Base-by-base conservation (phyloP, 768 basidiomycete species). In the Thelephora ganbajun region DNA sequence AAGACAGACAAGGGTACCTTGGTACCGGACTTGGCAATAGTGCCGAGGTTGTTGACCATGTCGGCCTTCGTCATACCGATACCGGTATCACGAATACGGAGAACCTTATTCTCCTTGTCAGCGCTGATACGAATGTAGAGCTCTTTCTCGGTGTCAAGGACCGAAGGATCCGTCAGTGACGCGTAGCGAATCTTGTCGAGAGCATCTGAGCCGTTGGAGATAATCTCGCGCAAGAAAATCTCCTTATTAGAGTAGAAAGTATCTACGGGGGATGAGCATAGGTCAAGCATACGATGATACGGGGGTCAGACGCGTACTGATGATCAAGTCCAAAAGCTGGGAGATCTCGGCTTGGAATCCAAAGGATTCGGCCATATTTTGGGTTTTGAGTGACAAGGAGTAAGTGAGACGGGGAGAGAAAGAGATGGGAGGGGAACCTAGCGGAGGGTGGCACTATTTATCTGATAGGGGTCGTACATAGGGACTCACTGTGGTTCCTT, bases 191-290 rank as follows among this genome's bases (percentile, higher is more conserved):
- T 87, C 76, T 98, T 98, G 73, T 99, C 96, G 67, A 98, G 80
- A 44, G 96, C 96, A 79, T 98, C 96, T 51, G 96, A 98, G 55
- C 73, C 71, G 72, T 97, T 97, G 54, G 94, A 98, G 69, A 94
- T 97, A 57, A 98, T 53, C 70, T 98, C 96, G 65, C 96, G 88
- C 57, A 99, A 83, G 80, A 98, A 98, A 67, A 99, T 98, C 72
- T 97, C 94, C 77, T 99, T 99, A 82, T 99, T 97, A 52, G 92
- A 96, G 81, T 98, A 99, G 82, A 98, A 98, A 53, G 94, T 97
- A 76, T 97, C 87, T 89, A 30, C 26, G 26, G 26, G 55, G 16
- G n/a, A 44, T 12, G 45, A 36, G 23, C 9, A 55, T 59, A 11
- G 58, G 54, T 19, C 44, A 43, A 51, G 49, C 34, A 13, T 18